Evolutionary conservation across 169 alveolate genomes (phyloP), one percentile per base, ranked within the genome.

Genomic region (Plasmodium fragile): DNA sequence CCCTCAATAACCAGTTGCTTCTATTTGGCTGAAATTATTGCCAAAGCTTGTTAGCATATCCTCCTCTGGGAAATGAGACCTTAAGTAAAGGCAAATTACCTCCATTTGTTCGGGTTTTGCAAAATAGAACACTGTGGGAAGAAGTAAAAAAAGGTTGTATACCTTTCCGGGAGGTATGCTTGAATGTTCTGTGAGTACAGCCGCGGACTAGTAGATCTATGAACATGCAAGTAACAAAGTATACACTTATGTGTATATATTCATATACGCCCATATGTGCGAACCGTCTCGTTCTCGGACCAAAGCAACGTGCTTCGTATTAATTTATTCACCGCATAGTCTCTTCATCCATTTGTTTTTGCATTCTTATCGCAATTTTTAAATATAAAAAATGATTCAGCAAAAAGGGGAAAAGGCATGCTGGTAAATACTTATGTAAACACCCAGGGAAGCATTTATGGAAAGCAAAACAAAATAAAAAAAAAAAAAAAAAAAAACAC

Each of bases 361-460:
- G 78, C 80, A 81, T 55, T 81, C 16, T 39, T 16, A 69, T 36
- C 75, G 72, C 81, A 82, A 65, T 65, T 82, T 36, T 69, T 69
- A 69, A 65, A 82, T 36, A 82, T 10, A 32, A 59, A 82, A 65
- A 65, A 16, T 65, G n/a, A 32, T 30, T 30, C 39, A 82, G 81
- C 25, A 18, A 82, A 82, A 69, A 36, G 45, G 30, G 32, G 45
- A 36, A 82, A 36, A 82, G 36, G 65, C 36, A 49, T 52, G 43
- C 52, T 36, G 45, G 32, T 73, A 73, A 34, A 65, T 65, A 65
- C n/a, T 18, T 65, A 65, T 18, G 75, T 65, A 65, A 65, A 65
- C 75, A 18, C 34, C 30, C 36, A 28, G 59, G 90, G 32, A 84
- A 49, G 65, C 84, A 84, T 73, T 52, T 41, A 69, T 84, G 79